These are phyloP conservation scores for Crepidotus variabilis DNA, from an alignment of 768 basidiomycete genomes.

Conservation along the genomic window DNA sequence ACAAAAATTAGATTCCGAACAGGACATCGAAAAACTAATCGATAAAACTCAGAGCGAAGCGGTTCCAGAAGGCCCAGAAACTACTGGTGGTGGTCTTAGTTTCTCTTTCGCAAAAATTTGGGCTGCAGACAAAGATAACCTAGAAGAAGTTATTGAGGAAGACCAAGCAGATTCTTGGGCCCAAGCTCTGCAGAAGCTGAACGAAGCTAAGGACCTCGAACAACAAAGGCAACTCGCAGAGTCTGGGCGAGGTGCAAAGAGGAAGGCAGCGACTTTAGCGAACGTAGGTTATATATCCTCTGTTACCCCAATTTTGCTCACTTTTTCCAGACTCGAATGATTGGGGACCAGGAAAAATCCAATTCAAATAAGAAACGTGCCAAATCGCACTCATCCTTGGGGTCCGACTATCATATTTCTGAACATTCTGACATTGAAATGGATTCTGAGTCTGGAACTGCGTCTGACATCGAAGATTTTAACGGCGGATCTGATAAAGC, in stretches of 20 bases:
- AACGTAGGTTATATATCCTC: constrained; percentile 24
- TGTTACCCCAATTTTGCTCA: constrained; percentile 3
- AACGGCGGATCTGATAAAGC: background rate
- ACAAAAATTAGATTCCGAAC: constrained; percentile 56
- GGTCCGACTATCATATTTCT: background rate
- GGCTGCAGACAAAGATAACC: constrained; percentile 70
- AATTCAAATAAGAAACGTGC: background rate
- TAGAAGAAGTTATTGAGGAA: constrained; percentile 66
- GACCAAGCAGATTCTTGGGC: constrained; percentile 82
- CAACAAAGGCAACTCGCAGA: constrained; percentile 42
- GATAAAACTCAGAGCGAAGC: constrained; percentile 79
- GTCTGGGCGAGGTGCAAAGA: constrained; percentile 73
- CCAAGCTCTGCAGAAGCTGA: constrained; percentile 56
- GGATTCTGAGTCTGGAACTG: constrained; percentile 6
- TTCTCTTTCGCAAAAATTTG: constrained; percentile 94
- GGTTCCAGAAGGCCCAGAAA: constrained; percentile 47
- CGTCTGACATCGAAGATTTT: constrained; percentile 11
- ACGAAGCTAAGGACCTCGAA: constrained; percentile 36
- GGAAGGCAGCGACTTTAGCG: constrained; percentile 65
- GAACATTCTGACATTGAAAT: constrained; percentile 6
- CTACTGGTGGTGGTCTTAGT: constrained; percentile 43
- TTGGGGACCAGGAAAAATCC: background rate
- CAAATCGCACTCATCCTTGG: constrained; percentile 3
- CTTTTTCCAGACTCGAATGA: background rate
- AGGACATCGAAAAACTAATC: constrained; percentile 83